Base-by-base conservation (phyloP, 805 yeast species). In the Citeromyces matritensis region DNA sequence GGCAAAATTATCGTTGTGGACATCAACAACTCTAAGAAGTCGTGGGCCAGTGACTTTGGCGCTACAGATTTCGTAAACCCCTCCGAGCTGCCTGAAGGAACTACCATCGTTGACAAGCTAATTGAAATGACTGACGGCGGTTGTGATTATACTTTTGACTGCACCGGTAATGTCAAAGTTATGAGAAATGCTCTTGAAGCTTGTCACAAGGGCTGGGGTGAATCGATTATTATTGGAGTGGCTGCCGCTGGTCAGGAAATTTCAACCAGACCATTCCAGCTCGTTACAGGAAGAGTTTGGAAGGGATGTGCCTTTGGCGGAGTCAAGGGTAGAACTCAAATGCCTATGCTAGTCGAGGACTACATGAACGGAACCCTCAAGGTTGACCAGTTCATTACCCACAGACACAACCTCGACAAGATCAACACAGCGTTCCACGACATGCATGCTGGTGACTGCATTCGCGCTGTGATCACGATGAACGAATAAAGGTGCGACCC, bases 251-350 rank as follows among this genome's bases (percentile, higher is more conserved):
- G 98, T 42, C 68, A 85, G 60, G 97, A 91, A 62, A 86, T 93
- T 41, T 60, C 94, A 36, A 91, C 97, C 30, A 75, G 97, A 60
- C 98, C 99, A 38, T 91, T 91, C 82, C 97, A 88, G 65, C 73
- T 91, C 57, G 97, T 91, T 41, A 91, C 97, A 27, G 99, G 99
- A 45, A 78, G 98, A 62, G 94, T 82, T 33, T 88, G 98, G 97
- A 81, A 73, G 57, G 99, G 99, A 47, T 83, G 94, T 49, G 99
- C 99, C n/a, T 91, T 84, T 46, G 99, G 99, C 48, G 98, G 97
- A 55, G 85, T 91, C 51, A 91, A 91, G 63, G 97, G 98, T 52
- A 80, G 96, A 65, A 53, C 95, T 26, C 95, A 91, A 63, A 70
- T 91, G 64, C 96, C 94, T 31, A 83, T 74, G 13, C 66, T 86